Percentiles rank a stretch among this genome's conserved stretches.
phyloP scores from a whole-genome alignment of 345 rosid species.

The Geranium brycei region DNA sequence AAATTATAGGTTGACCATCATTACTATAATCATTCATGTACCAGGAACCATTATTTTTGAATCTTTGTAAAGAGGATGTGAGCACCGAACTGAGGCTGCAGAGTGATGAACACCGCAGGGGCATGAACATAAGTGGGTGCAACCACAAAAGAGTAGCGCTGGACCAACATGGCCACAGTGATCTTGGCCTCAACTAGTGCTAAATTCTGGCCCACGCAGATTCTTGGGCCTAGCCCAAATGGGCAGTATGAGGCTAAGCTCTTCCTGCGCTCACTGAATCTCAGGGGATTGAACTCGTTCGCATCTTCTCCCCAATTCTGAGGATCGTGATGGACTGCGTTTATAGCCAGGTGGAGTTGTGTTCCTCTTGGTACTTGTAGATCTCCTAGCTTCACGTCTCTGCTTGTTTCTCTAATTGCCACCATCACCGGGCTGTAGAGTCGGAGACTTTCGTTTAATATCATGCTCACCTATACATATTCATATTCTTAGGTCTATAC shows the following conservation, averaged over 20 bases:
- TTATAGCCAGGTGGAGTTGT: slow-evolving; percentile 32
- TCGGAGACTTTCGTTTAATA: slow-evolving; percentile 57
- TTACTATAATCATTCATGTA: too few relatives aligned
- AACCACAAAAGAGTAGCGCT: slow-evolving; percentile 27
- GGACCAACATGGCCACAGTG: slow-evolving; percentile 42
- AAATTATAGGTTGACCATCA: too few relatives aligned
- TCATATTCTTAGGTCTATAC: too few relatives aligned
- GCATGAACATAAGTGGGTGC: slow-evolving; percentile 66
- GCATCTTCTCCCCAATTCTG: slow-evolving; percentile 68
- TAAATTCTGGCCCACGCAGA: slow-evolving; percentile 47
- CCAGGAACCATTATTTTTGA: neutral
- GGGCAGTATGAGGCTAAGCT: slow-evolving; percentile 37
- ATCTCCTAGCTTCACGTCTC: slow-evolving; percentile 37
- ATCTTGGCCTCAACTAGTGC: slow-evolving; percentile 44
- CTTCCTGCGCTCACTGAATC: slow-evolving; percentile 40
- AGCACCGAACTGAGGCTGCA: slow-evolving; percentile 64
- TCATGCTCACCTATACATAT: slow-evolving; percentile 55
- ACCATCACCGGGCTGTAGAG: slow-evolving; percentile 59
- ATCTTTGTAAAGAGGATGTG: slow-evolving; percentile 44
- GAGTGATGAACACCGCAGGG: slow-evolving; percentile 34
- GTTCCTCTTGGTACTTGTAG: slow-evolving; percentile 52
- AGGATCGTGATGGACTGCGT: slow-evolving; percentile 46
- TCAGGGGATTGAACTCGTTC: slow-evolving; percentile 45
- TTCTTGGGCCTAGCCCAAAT: slow-evolving; percentile 48
- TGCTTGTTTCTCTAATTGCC: slow-evolving; percentile 33